Evolutionary conservation across 441 rosid genomes (phyloP).

Genomic region (Mallotus repandus): DNA sequence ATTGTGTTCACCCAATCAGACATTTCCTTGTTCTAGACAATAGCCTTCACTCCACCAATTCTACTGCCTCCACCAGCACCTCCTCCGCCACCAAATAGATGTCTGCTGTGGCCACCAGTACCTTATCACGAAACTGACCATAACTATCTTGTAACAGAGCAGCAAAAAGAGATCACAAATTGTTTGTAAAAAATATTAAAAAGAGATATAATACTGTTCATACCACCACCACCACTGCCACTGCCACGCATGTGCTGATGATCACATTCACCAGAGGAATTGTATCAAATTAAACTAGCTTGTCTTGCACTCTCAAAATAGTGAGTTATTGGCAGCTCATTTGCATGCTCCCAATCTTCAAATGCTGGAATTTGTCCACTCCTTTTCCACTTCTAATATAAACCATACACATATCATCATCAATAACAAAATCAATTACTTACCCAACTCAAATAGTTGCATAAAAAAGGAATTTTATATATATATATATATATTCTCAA

Average conservation of each 20-base stretch:
- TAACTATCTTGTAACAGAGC: too few species aligned
- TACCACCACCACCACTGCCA: conserved; percentile 33
- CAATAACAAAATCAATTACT: too few species aligned
- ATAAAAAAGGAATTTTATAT: background rate
- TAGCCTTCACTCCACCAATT: conserved; percentile 62
- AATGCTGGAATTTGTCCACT: conserved; percentile 76
- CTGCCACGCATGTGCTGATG: conserved; percentile 38
- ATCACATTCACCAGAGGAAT: conserved; percentile 62
- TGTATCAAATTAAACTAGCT: conserved; percentile 51
- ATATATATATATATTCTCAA: too few species aligned
- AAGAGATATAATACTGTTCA: background rate
- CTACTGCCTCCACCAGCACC: too few species aligned
- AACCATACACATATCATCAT: too few species aligned
- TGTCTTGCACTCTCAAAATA: conserved; percentile 86
- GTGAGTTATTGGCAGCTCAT: conserved; percentile 74
- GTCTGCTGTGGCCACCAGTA: too few species aligned
- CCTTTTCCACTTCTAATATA: conserved; percentile 23
- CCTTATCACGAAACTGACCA: too few species aligned
- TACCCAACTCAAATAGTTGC: background rate
- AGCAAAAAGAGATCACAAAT: too few species aligned
- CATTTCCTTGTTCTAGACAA: conserved; percentile 52
- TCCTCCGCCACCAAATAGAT: too few species aligned
- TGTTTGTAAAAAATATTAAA: background rate
- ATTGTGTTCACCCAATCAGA: conserved; percentile 48
- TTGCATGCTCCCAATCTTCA: conserved; percentile 90